Conservation (phyloP, 148 eudicot species). For the Heliosperma pusillum region DNA sequence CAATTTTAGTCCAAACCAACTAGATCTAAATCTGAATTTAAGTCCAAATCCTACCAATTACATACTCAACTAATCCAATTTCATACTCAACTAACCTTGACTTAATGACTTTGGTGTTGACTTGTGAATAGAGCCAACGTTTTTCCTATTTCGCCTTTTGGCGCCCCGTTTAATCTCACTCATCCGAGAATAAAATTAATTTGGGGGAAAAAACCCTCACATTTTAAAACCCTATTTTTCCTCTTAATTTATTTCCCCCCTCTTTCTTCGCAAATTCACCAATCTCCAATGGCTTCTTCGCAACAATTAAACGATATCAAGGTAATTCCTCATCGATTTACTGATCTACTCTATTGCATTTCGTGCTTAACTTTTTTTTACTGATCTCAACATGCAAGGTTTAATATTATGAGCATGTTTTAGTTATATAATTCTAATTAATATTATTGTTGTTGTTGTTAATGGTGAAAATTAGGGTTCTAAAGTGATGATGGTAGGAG, state of each 20-base stretch:
- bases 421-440: background rate
- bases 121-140: background rate
- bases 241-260: background rate
- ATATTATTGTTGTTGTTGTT: background rate
- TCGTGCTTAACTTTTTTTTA: background rate
- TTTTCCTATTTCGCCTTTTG: background rate
- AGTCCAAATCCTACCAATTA: too few species aligned
- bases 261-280: background rate
- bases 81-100: too few species aligned
- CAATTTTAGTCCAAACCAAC: too few species aligned
- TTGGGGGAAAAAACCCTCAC: background rate
- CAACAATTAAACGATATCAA: slow-evolving; percentile 7
- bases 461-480: slow-evolving; percentile 4
- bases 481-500: slow-evolving; percentile 91
- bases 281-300: background rate
- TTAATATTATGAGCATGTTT: background rate
- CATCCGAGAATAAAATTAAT: background rate
- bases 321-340: background rate
- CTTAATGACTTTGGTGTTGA: background rate
- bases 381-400: background rate
- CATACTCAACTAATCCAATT: too few species aligned
- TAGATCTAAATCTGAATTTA: too few species aligned
- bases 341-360: background rate
- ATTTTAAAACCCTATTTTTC: background rate
- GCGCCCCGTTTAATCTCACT: background rate